Base-by-base conservation (phyloP, 495 filamentous ascomycete genomes). In the Xylaria telfairii region DNA sequence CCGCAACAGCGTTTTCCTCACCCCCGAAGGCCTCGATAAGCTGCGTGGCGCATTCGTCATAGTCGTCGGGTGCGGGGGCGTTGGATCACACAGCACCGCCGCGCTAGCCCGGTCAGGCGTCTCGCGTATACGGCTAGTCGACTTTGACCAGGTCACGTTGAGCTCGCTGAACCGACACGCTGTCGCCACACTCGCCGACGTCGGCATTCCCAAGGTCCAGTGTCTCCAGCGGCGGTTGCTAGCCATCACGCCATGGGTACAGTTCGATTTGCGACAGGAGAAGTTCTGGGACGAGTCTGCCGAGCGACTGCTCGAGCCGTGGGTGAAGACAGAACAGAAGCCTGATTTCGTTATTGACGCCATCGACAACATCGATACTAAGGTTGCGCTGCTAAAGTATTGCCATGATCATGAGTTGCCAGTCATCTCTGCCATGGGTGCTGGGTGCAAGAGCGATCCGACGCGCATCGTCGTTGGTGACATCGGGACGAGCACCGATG, bases 331-430 rank as follows among this genome's bases (percentile, higher is more conserved):
- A 9, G 88, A 86, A 17, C 88, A 87, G 67, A 86, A 84, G 74
- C 93, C 93, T 2, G 92, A 94, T 74, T 99, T 90, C 71, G 90
- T 99, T 6, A 88, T 99, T 30, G 96, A 99, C 81, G 97, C 96
- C 17, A 99, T 99, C 71, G 96, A 99, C 76, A 98, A 99, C 78
- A 98, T 98, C 70, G 91, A 95, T 28, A 97, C 93, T 63, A 99
- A 99, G 82, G 96, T 98, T 19, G 92, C 92, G 65, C 79, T 99
- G 65, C 84, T 99, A 65, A 89, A 92, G 79, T 97, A 97, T 79
- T 99, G 96, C 80, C 84, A 93, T 71, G 83, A 90, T 67, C 86
- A 92, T 71, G 84, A 84, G 0, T 82, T 98, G 24, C 91, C 87
- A 0, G 92, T 99, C 6, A 92, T 99, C 68, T 94, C 93, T 12